Evolutionary conservation across 768 basidiomycete genomes (phyloP).

Genomic region (Cubamyces lactineus): DNA sequence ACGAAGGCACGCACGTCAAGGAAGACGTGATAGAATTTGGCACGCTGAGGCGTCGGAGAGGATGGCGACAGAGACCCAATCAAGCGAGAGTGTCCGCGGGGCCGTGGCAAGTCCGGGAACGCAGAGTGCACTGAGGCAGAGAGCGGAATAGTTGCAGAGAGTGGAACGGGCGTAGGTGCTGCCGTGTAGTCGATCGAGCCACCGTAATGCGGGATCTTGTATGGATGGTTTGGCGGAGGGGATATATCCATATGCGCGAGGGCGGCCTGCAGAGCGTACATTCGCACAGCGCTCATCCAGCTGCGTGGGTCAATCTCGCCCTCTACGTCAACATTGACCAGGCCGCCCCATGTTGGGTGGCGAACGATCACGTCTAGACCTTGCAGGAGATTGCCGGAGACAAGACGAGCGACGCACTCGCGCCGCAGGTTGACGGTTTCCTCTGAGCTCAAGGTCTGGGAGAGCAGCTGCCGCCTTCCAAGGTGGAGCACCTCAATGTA

Average conservation of each 20-base stretch:
- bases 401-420: slow-evolving; percentile 87
- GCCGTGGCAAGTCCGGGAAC: slow-evolving; percentile 60
- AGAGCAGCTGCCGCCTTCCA: slow-evolving; percentile 88
- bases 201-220: slow-evolving; percentile 40
- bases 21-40: slow-evolving; percentile 87
- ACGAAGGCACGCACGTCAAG: slow-evolving; percentile 92
- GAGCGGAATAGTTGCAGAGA: slow-evolving; percentile 46
- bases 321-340: slow-evolving; percentile 90
- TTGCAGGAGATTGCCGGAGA: slow-evolving; percentile 89
- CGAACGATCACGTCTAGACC: slow-evolving; percentile 95
- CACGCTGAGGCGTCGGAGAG: slow-evolving; percentile 28
- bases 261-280: slow-evolving; percentile 89
- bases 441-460: slow-evolving; percentile 83
- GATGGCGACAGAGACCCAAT: slow-evolving; percentile 41
- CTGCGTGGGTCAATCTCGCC: slow-evolving; percentile 78
- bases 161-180: slow-evolving; percentile 52
- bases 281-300: slow-evolving; percentile 87
- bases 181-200: slow-evolving; percentile 50
- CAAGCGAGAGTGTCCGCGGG: slow-evolving; percentile 35
- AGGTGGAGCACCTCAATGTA: slow-evolving; percentile 92
- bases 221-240: slow-evolving; percentile 34
- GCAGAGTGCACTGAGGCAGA: slow-evolving; percentile 54
- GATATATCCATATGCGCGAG: slow-evolving; percentile 75
- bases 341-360: slow-evolving; percentile 87
- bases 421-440: slow-evolving; percentile 81